Conservation (phyloP, 768 basidiomycete species). For the Suillus lakei region DNA sequence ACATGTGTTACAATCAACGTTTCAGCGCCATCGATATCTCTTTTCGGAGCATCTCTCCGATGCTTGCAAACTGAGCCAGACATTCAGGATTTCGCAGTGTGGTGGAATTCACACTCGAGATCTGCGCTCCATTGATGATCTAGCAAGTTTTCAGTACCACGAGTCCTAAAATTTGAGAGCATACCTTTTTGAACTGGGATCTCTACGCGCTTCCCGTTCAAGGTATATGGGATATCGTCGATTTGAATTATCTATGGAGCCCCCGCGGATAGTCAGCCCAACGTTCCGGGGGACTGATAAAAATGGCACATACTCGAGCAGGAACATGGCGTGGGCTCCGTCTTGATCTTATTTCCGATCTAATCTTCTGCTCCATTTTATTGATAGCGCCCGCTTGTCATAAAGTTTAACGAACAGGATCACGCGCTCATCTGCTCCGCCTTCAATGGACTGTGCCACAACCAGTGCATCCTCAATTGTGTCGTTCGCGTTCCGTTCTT, state of each 20-base stretch:
- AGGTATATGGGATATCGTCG: slow-evolving; percentile 74
- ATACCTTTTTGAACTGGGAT: slow-evolving; percentile 75
- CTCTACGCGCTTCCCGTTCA: slow-evolving; percentile 83
- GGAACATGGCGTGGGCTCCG: slow-evolving; percentile 81
- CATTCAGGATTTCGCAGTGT: slow-evolving; percentile 79
- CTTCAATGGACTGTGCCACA: slow-evolving; percentile 69
- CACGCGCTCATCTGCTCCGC: slow-evolving; percentile 75
- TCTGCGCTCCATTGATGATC: slow-evolving; percentile 81
- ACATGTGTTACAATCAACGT: slow-evolving; percentile 1
- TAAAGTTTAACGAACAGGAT: slow-evolving; percentile 74
- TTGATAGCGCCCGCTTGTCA: slow-evolving; percentile 51
- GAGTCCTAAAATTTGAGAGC: slow-evolving; percentile 16
- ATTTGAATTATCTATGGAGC: slow-evolving; percentile 66
- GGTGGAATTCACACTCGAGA: slow-evolving; percentile 69
- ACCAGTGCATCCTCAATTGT: slow-evolving; percentile 65
- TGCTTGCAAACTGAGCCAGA: slow-evolving; percentile 60
- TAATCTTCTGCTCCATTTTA: slow-evolving; percentile 59
- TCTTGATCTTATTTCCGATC: slow-evolving; percentile 59
- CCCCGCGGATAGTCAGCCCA: slow-evolving; percentile 15
- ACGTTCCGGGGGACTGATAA: slow-evolving; percentile 23
- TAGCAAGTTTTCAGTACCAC: slow-evolving; percentile 31
- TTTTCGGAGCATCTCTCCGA: slow-evolving; percentile 53
- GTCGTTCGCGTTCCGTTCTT: slow-evolving; percentile 34
- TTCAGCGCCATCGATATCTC: slow-evolving; percentile 39
- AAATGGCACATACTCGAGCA: slow-evolving; percentile 52